These are phyloP conservation scores for Hydrangea macrophylla DNA, from an alignment of 148 eudicot species.

Conservation along the genomic window DNA sequence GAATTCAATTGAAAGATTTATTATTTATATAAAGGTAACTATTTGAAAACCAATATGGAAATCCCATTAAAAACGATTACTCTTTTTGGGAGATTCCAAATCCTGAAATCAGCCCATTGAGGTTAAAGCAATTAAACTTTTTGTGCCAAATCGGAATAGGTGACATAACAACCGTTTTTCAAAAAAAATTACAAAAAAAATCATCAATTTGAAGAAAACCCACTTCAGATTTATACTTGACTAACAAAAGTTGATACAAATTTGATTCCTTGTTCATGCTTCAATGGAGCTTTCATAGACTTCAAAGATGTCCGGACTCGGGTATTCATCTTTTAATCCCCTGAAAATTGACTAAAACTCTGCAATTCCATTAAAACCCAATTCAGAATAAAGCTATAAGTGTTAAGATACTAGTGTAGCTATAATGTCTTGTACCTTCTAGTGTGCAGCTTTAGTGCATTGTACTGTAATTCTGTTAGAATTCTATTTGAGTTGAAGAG, in stretches of 20 bases:
- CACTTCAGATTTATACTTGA: constrained; percentile 4
- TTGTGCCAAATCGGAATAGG: background rate
- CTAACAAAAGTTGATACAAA: background rate
- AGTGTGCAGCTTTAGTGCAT: no score
- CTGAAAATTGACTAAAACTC: constrained; percentile 9
- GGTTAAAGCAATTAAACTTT: background rate
- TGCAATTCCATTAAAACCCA: constrained; percentile 16
- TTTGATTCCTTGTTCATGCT: constrained; percentile 33
- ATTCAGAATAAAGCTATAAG: background rate
- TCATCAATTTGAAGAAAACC: background rate
- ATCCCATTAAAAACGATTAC: constrained; percentile 7
- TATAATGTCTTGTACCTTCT: no score
- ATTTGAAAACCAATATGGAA: background rate
- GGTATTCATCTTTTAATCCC: constrained; percentile 26
- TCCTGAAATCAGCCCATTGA: constrained; percentile 4
- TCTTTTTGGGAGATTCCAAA: constrained; percentile 1
- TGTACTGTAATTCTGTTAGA: no score
- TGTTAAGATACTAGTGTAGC: no score
- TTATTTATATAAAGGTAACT: background rate
- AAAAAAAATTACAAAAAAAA: no score
- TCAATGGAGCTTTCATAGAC: constrained; percentile 32
- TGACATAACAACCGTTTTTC: background rate
- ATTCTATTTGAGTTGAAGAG: no score
- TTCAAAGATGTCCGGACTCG: constrained; percentile 23
- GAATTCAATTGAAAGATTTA: background rate